Conservation (phyloP, 495 filamentous ascomycete genomes). For the Neurospora sp. region DNA sequence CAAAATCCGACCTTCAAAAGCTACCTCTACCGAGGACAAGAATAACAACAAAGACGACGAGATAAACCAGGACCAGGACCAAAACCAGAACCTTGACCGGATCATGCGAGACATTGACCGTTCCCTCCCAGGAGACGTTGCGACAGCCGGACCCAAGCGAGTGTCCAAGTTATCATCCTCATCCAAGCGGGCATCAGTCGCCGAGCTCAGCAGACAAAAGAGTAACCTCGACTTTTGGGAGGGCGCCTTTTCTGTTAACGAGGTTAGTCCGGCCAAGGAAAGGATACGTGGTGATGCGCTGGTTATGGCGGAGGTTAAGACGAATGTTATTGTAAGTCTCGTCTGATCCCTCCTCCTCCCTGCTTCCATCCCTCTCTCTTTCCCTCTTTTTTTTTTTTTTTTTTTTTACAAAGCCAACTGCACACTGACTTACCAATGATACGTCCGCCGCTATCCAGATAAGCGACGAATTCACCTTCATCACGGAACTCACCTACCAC, state of each 20-base stretch:
- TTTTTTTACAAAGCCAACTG: too few species aligned
- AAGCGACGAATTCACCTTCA: slow-evolving; percentile 57
- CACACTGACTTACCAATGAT: too few species aligned
- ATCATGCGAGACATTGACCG: slow-evolving; percentile 29
- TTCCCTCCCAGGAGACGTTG: slow-evolving; percentile 25
- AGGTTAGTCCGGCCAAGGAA: slow-evolving; percentile 40
- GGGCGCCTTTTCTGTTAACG: slow-evolving; percentile 32
- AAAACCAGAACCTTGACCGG: neutral
- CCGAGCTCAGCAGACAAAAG: slow-evolving; percentile 28
- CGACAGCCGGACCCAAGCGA: neutral
- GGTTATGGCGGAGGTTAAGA: slow-evolving; percentile 70
- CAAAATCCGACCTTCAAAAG: slow-evolving; percentile 19
- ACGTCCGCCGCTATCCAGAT: slow-evolving; percentile 32
- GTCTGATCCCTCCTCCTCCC: neutral
- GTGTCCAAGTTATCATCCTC: slow-evolving; percentile 14
- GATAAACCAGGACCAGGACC: neutral
- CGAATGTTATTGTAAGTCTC: slow-evolving; percentile 66
- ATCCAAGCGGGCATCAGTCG: slow-evolving; percentile 8
- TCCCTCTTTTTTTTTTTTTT: too few species aligned
- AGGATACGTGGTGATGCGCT: slow-evolving; percentile 55
- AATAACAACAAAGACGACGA: neutral
- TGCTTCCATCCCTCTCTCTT: too few species aligned
- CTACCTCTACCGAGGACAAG: neutral
- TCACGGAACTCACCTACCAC: slow-evolving; percentile 56
- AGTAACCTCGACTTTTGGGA: slow-evolving; percentile 36